Conservation (phyloP, 2,329 filamentous ascomycete species). For the Lanzia echinophila region DNA sequence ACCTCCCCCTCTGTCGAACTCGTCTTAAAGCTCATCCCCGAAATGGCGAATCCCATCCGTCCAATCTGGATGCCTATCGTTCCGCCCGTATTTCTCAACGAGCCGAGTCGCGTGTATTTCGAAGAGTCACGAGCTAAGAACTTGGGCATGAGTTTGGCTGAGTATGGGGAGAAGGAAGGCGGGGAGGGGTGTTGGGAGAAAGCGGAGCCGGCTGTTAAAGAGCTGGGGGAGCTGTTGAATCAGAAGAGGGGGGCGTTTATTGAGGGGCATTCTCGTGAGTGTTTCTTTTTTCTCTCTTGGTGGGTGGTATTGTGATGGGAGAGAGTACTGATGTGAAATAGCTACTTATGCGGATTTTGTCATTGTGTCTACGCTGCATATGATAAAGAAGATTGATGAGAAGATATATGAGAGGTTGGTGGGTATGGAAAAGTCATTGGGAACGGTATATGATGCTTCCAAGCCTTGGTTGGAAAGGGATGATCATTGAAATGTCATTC, state of each 20-base stretch:
- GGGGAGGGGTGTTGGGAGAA: slow-evolving; percentile 44
- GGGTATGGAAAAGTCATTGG: slow-evolving; percentile 22
- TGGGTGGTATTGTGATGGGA: not conserved
- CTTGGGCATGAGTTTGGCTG: slow-evolving; percentile 47
- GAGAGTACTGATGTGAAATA: not conserved
- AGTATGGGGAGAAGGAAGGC: slow-evolving; percentile 41
- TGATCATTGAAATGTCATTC: slow-evolving; percentile 14
- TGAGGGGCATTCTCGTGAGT: slow-evolving; percentile 40
- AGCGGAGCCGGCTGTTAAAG: slow-evolving; percentile 43
- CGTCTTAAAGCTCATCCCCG: slow-evolving; percentile 36
- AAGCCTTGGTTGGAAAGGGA: slow-evolving; percentile 22
- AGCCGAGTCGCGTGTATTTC: slow-evolving; percentile 49
- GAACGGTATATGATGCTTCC: slow-evolving; percentile 17
- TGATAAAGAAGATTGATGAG: slow-evolving; percentile 34
- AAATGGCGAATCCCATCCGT: slow-evolving; percentile 30
- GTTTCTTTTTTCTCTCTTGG: not conserved
- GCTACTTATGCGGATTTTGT: slow-evolving; percentile 53
- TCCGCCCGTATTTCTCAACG: slow-evolving; percentile 44
- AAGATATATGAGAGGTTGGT: slow-evolving; percentile 35
- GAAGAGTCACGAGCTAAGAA: slow-evolving; percentile 40
- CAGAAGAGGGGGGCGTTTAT: slow-evolving; percentile 54
- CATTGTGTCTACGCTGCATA: slow-evolving; percentile 43
- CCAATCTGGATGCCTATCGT: slow-evolving; percentile 43
- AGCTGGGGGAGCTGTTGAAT: slow-evolving; percentile 28
- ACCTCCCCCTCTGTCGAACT: slow-evolving; percentile 44